phyloP scores from a whole-genome alignment of 345 rosid genomes.

The Turritis glabra region DNA sequence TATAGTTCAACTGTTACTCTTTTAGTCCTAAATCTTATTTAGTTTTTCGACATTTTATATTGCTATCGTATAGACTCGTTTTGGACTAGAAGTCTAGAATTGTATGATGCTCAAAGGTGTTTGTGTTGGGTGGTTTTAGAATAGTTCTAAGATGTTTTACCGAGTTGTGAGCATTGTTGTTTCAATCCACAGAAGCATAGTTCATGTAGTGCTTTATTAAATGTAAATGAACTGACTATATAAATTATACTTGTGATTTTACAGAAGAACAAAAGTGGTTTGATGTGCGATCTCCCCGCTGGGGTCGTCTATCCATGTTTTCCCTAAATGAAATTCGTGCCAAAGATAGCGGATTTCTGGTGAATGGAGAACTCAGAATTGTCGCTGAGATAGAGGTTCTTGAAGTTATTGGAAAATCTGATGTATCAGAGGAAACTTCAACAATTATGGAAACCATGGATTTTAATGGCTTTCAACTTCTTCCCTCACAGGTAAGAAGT shows the following conservation, averaged over 20 bases:
- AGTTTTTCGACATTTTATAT: neutral
- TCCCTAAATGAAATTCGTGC: neutral
- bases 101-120: neutral
- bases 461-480: conserved; percentile 2
- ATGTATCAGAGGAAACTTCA: neutral
- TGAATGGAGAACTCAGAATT: conserved; percentile 54
- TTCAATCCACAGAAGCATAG: neutral
- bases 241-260: neutral
- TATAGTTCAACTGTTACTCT: neutral
- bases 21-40: neutral
- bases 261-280: neutral
- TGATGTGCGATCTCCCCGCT: neutral
- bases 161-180: neutral
- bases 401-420: conserved; percentile 1
- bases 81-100: neutral
- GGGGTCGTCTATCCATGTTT: neutral
- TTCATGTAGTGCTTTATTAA: neutral
- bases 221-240: neutral
- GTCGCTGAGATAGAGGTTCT: conserved; percentile 59
- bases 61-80: neutral
- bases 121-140: neutral
- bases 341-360: conserved; percentile 35
- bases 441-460: neutral
- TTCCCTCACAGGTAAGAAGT: conserved; percentile 2
- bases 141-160: too few relatives aligned